Percentiles rank a stretch among this genome's conserved stretches.
Evolutionary conservation across 768 basidiomycete species (phyloP).

Genomic region (Tephrocybe sp.): DNA sequence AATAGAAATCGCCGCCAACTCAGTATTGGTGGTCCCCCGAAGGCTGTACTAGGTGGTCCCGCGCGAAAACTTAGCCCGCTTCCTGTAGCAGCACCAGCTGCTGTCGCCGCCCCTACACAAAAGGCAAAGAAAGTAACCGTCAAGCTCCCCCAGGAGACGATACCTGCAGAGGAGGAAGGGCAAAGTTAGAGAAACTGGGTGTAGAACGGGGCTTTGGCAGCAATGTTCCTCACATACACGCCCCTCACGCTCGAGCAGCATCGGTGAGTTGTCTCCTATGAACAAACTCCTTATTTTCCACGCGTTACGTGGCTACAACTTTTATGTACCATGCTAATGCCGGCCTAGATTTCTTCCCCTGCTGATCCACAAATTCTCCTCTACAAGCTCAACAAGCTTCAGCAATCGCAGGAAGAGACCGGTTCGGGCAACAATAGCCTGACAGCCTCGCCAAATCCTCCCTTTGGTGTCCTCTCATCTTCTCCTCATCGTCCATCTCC

Average conservation of each 20-base stretch:
- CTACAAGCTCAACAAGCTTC: slow-evolving; percentile 83
- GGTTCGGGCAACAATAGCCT: slow-evolving; percentile 45
- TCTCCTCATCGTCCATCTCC: slow-evolving; percentile 41
- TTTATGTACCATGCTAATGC: background rate
- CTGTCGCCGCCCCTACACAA: slow-evolving; percentile 26
- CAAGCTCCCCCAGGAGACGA: slow-evolving; percentile 72
- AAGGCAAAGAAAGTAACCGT: slow-evolving; percentile 70
- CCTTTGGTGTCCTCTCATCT: slow-evolving; percentile 44
- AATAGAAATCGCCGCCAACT: slow-evolving; percentile 66
- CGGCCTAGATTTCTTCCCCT: slow-evolving; percentile 78
- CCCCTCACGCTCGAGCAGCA: slow-evolving; percentile 78
- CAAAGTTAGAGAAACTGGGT: slow-evolving; percentile 74
- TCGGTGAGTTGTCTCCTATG: slow-evolving; percentile 61
- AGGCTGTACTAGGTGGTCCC: slow-evolving; percentile 79
- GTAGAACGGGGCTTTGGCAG: slow-evolving; percentile 65
- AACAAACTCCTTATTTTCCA: slow-evolving; percentile 14
- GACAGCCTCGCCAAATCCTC: slow-evolving; percentile 64
- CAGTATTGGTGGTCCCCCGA: slow-evolving; percentile 85
- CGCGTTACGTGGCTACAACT: slow-evolving; percentile 23
- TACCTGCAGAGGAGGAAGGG: slow-evolving; percentile 34
- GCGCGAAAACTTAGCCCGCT: slow-evolving; percentile 73
- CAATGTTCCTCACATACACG: slow-evolving; percentile 58
- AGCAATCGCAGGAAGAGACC: slow-evolving; percentile 61
- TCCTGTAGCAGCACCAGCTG: slow-evolving; percentile 31
- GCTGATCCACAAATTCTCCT: slow-evolving; percentile 80